Base-by-base conservation (phyloP, 2,329 filamentous ascomycete species). In the Endoconidiophora laricicola region DNA sequence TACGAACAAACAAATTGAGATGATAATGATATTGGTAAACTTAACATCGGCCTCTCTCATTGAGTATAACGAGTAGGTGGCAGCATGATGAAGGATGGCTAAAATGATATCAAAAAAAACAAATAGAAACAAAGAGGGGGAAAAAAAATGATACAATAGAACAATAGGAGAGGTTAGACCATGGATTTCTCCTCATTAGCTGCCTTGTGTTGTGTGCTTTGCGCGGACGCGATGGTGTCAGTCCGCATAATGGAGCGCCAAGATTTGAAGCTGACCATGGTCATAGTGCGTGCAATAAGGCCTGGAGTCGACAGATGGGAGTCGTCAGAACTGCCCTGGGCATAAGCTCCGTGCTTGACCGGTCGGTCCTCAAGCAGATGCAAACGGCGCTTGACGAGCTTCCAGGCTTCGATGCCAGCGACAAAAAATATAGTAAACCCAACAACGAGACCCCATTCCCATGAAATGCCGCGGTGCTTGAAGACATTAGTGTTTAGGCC, bases 381-480 rank as follows among this genome's bases (percentile, higher is more conserved):
- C 57, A 70, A 69, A 42, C 60, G 58, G 46, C 82, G 69, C 74
- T 87, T 87, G 54, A 65, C 62, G 57, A 72, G 71, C 66, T 87
- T 86, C 81, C 82, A 88, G 7, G 66, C 61, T 67, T 88, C 83
- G 39, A 86, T 71, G 23, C 79, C 79, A 0, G 70, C 61, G 44
- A 87, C 72, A 59, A 81, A 87, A 3, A 84, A 59, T 10, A 79
- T 55, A 0, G 79, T 72, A 52, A 75, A 76, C 18, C 78, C 72
- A 29, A 84, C 67, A 0, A 81, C 74, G 4, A 87, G 67, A 1
- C 72, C 76, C 82, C 81, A 87, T 60, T 86, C 83, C 83, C 83
- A 87, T 16, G 68, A 71, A 57, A 87, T 86, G 16, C 69, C 71
- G 6, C 66, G 71, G 65, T 86, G 82, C 65, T 83, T 81, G 70